phyloP scores from a whole-genome alignment of 2,329 filamentous ascomycete genomes.

The Allantophomopsis cytisporea region DNA sequence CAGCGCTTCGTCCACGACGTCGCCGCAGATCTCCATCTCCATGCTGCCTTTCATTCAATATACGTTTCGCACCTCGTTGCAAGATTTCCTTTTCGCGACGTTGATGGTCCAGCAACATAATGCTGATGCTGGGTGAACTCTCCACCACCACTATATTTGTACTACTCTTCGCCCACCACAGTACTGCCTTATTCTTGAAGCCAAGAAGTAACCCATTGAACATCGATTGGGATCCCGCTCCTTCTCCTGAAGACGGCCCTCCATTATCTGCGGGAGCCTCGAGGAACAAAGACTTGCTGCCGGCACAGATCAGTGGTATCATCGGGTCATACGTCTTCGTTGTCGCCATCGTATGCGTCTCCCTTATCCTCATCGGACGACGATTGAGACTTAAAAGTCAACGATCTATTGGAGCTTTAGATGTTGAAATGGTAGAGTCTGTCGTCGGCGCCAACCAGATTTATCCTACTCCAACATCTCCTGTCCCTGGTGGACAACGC shows the following conservation, averaged over 20 bases:
- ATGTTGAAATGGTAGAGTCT: constrained; percentile 16
- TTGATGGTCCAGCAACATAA: constrained; percentile 7
- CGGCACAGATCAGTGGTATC: constrained; percentile 72
- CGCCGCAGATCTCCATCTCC: constrained; percentile 6
- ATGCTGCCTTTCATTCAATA: constrained; percentile 13
- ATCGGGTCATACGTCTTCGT: constrained; percentile 72
- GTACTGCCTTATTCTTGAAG: constrained; percentile 3
- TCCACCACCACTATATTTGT: too few species aligned
- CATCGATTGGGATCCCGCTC: constrained; percentile 40
- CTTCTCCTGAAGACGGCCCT: constrained; percentile 45
- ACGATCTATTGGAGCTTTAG: constrained; percentile 7
- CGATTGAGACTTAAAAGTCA: constrained; percentile 25
- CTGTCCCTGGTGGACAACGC: constrained; percentile 4
- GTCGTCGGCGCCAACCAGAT: constrained; percentile 27
- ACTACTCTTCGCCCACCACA: neutral
- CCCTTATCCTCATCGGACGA: constrained; percentile 48
- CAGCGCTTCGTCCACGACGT: constrained; percentile 8
- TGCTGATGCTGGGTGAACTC: constrained; percentile 8
- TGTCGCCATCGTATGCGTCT: constrained; percentile 57
- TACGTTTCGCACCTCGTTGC: constrained; percentile 13
- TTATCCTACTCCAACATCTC: constrained; percentile 14
- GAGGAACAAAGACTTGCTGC: constrained; percentile 51
- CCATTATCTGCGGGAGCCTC: constrained; percentile 42
- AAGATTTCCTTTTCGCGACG: constrained; percentile 4
- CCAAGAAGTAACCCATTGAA: constrained; percentile 7